Base-by-base conservation (phyloP, 106 monocot species). In the Acorus gramineus region DNA sequence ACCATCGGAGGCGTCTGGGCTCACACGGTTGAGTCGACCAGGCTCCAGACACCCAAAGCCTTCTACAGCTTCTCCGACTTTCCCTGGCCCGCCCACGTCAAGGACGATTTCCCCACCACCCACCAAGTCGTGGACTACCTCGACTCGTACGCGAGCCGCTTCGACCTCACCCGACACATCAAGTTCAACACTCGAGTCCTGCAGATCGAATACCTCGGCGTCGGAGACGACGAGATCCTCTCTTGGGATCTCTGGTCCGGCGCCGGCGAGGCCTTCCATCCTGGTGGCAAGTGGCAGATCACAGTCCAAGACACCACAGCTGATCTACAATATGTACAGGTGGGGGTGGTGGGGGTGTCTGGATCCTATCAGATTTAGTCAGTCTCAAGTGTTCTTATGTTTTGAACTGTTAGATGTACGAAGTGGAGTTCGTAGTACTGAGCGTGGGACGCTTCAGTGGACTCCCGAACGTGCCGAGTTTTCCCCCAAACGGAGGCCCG, bases 361-460 rank as follows among this genome's bases (percentile, higher is more conserved):
- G 1, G 28, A 28, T 28, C 28, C 28, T 1, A 28, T 28, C 28
- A 28, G 28, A 28, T 28, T 28, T 28, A 28, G 28, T 28, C 28
- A 28, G 28, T 28, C 28, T 28, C 28, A 28, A 28, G 28, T 28
- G 28, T 28, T 28, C 28, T 28, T 28, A 28, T 28, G 28, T 28
- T 1, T 28, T 28, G 28, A 28, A 28, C 28, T 28, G 28, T 28
- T 1, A 28, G 28, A 28, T 1, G 28, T 73, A 81, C 59, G 53
- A 57, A 4, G 61, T 69, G 44, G 81, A 84, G 28, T 84, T 87
- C 56, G 60, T 87, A 11, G 63, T 87, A 9, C 64, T 87, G 7
- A 80, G 83, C 58, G 63, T 87, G 0, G 88, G 88, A 8, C 56
- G 81, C 6, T 84, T 80, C 72, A 84, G 80, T 11, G 83, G 74